These are phyloP conservation scores for Populus nigra DNA, from an alignment of 345 rosid species.

Conservation along the genomic window DNA sequence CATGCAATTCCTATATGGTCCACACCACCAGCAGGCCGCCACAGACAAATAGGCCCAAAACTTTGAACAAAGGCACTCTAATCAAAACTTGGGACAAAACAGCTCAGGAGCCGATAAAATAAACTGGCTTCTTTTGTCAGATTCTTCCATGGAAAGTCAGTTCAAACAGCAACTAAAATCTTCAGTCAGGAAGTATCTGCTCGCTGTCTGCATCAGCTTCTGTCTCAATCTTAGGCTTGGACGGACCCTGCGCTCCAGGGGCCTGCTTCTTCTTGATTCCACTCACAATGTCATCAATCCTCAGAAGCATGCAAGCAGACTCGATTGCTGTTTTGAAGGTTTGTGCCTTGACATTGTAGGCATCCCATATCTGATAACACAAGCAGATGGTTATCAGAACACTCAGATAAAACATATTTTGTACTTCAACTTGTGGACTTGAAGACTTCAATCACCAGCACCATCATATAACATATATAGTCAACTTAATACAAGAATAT, in stretches of 20 bases:
- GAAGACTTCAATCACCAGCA: not conserved
- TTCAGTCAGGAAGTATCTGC: constrained; percentile 82
- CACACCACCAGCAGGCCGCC: not conserved
- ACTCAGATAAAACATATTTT: not conserved
- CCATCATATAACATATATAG: not conserved
- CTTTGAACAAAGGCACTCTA: not conserved
- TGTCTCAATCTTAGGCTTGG: constrained; percentile 78
- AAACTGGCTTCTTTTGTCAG: not conserved
- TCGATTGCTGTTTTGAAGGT: constrained; percentile 95
- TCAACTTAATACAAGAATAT: not conserved
- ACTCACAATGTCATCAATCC: constrained; percentile 95
- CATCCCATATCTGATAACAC: constrained; percentile 78
- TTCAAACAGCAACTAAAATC: not conserved
- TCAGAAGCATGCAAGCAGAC: constrained; percentile 87
- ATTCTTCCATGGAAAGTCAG: not conserved
- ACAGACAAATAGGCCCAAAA: not conserved
- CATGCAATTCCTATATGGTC: not conserved
- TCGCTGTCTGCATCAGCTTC: constrained; percentile 92
- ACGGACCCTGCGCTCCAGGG: constrained; percentile 60
- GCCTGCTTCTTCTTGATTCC: constrained; percentile 95
- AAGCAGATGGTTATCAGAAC: not conserved
- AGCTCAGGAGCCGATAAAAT: not conserved
- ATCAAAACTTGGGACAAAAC: not conserved
- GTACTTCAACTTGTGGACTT: not conserved
- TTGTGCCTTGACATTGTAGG: constrained; percentile 92